Conservation (phyloP, 345 rosid genomes). For the Crucihimalaya himalaica region DNA sequence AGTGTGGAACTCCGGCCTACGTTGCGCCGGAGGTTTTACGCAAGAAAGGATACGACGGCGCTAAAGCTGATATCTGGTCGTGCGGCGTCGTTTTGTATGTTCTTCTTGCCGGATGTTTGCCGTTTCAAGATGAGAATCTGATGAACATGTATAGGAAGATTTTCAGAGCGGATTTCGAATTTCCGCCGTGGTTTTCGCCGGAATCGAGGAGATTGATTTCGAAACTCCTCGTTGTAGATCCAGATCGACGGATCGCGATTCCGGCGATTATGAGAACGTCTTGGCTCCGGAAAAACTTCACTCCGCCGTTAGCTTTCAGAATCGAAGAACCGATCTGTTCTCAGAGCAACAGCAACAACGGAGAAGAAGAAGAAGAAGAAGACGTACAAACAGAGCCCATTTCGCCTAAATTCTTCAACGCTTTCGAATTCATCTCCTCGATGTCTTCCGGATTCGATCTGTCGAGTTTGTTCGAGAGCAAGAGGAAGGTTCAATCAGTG, state of each 20-base stretch:
- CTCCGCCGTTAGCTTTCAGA: conserved; percentile 37
- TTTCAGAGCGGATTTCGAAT: conserved; percentile 62
- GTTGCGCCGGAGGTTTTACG: conserved; percentile 94
- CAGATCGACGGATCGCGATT: conserved; percentile 58
- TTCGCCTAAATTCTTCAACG: conserved; percentile 55
- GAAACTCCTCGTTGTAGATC: conserved; percentile 70
- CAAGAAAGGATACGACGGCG: conserved; percentile 83
- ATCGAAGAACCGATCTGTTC: conserved; percentile 40
- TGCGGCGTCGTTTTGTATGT: conserved; percentile 83
- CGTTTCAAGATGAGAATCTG: conserved; percentile 72
- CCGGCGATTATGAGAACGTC: conserved; percentile 62
- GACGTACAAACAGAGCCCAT: neutral
- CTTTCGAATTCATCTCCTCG: conserved; percentile 74
- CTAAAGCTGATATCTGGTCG: conserved; percentile 83
- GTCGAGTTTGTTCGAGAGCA: conserved; percentile 67
- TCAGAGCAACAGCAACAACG: neutral
- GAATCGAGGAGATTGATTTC: conserved; percentile 59
- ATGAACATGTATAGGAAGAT: conserved; percentile 65
- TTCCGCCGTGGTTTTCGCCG: conserved; percentile 69
- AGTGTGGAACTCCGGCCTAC: conserved; percentile 84
- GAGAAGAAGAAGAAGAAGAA: neutral
- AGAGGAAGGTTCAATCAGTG: conserved; percentile 49
- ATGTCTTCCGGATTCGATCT: conserved; percentile 83
- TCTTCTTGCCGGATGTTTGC: conserved; percentile 67
- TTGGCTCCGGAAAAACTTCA: conserved; percentile 63